These are phyloP conservation scores for Hypericum perforatum DNA, from an alignment of 345 rosid genomes.

Conservation along the genomic window DNA sequence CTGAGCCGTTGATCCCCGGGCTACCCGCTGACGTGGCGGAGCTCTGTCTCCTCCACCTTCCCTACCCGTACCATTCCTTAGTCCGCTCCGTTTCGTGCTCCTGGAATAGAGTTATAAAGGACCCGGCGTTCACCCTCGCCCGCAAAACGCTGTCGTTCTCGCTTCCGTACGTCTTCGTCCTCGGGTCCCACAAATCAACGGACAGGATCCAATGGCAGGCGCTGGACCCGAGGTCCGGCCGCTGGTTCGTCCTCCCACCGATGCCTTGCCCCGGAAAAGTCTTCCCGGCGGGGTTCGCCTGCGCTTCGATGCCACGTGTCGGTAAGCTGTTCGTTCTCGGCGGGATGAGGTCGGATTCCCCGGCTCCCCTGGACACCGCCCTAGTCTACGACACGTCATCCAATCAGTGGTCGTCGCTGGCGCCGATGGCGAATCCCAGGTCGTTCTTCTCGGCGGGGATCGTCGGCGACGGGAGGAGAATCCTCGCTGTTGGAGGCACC, in stretches of 20 bases:
- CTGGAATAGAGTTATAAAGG: slow-evolving; percentile 50
- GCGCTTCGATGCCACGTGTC: slow-evolving; percentile 43
- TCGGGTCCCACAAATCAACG: slow-evolving; percentile 49
- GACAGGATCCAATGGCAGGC: slow-evolving; percentile 66
- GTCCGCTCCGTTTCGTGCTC: slow-evolving; percentile 54
- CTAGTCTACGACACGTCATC: slow-evolving; percentile 34
- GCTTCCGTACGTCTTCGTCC: slow-evolving; percentile 45
- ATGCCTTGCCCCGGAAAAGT: slow-evolving; percentile 43
- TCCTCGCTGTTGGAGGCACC: slow-evolving; percentile 51
- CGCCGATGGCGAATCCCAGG: slow-evolving; percentile 47
- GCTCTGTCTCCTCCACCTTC: slow-evolving; percentile 56
- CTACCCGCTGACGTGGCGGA: slow-evolving; percentile 58
- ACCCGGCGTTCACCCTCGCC: slow-evolving; percentile 34
- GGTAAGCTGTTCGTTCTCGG: slow-evolving; percentile 65
- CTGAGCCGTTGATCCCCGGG: slow-evolving; percentile 52
- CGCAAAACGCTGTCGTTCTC: slow-evolving; percentile 39
- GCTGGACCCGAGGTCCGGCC: slow-evolving; percentile 44
- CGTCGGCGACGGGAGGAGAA: slow-evolving; percentile 28
- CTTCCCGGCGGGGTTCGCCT: slow-evolving; percentile 46
- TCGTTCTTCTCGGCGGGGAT: slow-evolving; percentile 42
- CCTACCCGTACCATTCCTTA: slow-evolving; percentile 49
- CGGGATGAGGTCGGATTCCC: slow-evolving; percentile 37
- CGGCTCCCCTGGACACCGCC: slow-evolving; percentile 25
- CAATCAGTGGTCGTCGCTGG: slow-evolving; percentile 47
- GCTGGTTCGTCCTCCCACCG: slow-evolving; percentile 56